Base-by-base conservation (phyloP, 1,284 basidiomycete genomes). In the Apiotrichum porosum region DNA sequence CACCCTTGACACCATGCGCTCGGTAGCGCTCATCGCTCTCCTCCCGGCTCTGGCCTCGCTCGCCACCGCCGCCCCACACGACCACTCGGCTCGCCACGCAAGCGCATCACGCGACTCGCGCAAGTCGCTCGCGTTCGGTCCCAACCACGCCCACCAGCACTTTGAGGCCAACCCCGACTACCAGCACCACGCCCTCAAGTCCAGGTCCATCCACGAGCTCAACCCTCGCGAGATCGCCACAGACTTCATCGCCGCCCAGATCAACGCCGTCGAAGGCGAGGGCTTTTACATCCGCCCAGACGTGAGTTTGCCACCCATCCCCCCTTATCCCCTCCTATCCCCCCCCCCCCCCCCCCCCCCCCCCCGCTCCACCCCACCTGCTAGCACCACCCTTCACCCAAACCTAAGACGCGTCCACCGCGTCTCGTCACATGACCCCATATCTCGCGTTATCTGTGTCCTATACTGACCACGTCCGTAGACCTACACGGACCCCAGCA, bases 401-500 rank as follows among this genome's bases (percentile, higher is more conserved):
- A n/a, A n/a, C n/a, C n/a, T n/a, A n/a, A n/a, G n/a, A n/a, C n/a
- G n/a, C n/a, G n/a, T n/a, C n/a, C n/a, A n/a, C n/a, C n/a, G n/a
- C n/a, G n/a, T n/a, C n/a, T n/a, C n/a, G n/a, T n/a, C n/a, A n/a
- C n/a, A n/a, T n/a, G n/a, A n/a, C n/a, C n/a, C n/a, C n/a, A n/a
- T n/a, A n/a, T n/a, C n/a, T n/a, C n/a, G n/a, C n/a, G n/a, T n/a
- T n/a, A n/a, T n/a, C n/a, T n/a, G n/a, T n/a, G n/a, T n/a, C n/a
- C n/a, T n/a, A n/a, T n/a, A n/a, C n/a, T n/a, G n/a, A n/a, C n/a
- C n/a, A n/a, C n/a, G n/a, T n/a, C n/a, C n/a, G 75, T 84, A 93
- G 77, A 89, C 87, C 26, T 93, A 93, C 72, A 90, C 86, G 40
- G 90, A 94, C 73, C 73, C 75, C 51, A 80, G 79, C 49, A 90